Base-by-base conservation (phyloP, 768 basidiomycete species). In the Mycena pura region DNA sequence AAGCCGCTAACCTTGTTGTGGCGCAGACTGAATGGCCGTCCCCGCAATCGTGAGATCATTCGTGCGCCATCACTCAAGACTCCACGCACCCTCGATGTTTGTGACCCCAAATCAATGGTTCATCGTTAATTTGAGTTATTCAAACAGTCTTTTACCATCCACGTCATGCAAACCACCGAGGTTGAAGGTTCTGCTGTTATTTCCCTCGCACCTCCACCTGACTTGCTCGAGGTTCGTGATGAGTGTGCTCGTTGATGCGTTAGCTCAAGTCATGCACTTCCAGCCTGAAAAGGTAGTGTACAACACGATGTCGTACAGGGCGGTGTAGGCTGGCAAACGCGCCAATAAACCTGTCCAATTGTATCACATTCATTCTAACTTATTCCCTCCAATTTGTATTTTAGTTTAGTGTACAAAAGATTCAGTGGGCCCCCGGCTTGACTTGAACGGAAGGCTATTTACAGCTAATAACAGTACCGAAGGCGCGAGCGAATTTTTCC, bases 191-290 rank as follows among this genome's bases (percentile, higher is more conserved):
- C 11, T 14, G 36, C 34, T n/a, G n/a, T n/a, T n/a, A n/a, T n/a
- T 3, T 25, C 45, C 4, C 19, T 46, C 13, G 32, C 11, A 19
- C 44, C 15, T 4, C 48, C 17, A 2, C 36, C 24, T n/a, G 22
- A 24, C 10, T 43, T 61, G 46, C 52, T 48, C 47, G 60, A 48
- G 51, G 60, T 61, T 19, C n/a, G 51, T n/a, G n/a, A n/a, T n/a
- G n/a, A n/a, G 4, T 27, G 14, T 31, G n/a, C 10, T 32, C 22
- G 28, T 15, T 55, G 40, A 34, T 45, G n/a, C n/a, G 31, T 48
- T 43, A 6, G 1, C n/a, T n/a, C n/a, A n/a, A n/a, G n/a, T n/a
- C n/a, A n/a, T n/a, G n/a, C n/a, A n/a, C n/a, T 50, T 43, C 17
- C 15, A 60, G 58, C 58, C 58, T 8, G 58, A 52, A 31, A 60